These are phyloP conservation scores for Lignosus rhinocerotis DNA, from an alignment of 1,284 basidiomycete genomes.

Conservation along the genomic window DNA sequence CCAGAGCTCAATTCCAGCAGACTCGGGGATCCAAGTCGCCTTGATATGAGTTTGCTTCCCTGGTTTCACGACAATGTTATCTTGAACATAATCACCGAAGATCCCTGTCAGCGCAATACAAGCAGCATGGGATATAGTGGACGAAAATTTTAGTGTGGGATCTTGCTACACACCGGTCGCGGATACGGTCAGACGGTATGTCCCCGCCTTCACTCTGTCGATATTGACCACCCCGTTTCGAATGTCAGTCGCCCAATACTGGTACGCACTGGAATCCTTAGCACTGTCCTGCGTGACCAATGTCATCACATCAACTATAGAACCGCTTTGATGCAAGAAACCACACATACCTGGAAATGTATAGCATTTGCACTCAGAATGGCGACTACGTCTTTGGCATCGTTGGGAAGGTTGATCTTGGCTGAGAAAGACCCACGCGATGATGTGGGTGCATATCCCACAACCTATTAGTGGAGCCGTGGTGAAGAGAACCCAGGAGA, in stretches of 20 bases:
- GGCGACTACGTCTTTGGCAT: constrained; percentile 24
- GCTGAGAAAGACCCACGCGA: constrained; percentile 22
- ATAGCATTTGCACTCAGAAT: constrained; percentile 30
- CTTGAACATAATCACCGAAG: constrained; percentile 32
- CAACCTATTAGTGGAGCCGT: constrained; percentile 4
- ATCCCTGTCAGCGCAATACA: constrained; percentile 20
- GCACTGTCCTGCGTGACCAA: constrained; percentile 23
- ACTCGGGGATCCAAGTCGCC: constrained; percentile 28
- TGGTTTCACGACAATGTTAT: constrained; percentile 26
- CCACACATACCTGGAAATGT: constrained; percentile 23
- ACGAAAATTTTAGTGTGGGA: neutral
- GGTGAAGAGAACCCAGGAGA: neutral
- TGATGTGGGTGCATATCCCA: constrained; percentile 16
- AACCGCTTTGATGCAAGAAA: too few species aligned
- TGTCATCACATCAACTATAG: neutral
- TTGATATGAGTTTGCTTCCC: constrained; percentile 17
- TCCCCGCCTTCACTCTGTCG: constrained; percentile 30
- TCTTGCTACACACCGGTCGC: constrained; percentile 22
- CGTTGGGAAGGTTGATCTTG: constrained; percentile 21
- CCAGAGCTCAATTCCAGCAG: constrained; percentile 31
- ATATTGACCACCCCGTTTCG: constrained; percentile 24
- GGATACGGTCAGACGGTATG: constrained; percentile 30
- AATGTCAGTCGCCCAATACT: constrained; percentile 29
- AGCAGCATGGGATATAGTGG: neutral
- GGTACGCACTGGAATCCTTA: constrained; percentile 26